Evolutionary conservation across 257 asterid genomes (phyloP).

Genomic region (Solanum infundibuliforme): DNA sequence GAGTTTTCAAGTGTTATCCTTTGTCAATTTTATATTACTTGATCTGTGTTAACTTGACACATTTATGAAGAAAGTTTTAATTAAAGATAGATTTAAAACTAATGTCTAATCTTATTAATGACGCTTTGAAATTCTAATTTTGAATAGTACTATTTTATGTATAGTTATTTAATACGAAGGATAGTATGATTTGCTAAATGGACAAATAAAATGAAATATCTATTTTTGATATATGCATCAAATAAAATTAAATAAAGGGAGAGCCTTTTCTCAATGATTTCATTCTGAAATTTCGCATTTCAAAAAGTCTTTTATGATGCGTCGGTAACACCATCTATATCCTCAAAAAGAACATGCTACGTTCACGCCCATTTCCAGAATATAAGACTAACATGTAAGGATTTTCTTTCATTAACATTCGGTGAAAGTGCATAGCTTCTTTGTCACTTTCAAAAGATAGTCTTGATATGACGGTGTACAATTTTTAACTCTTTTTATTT

Average conservation of each 20-base stretch:
- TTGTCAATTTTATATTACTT: too few relatives aligned
- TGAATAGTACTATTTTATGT: too few relatives aligned
- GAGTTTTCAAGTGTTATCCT: not conserved
- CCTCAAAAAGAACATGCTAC: not conserved
- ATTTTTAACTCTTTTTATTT: not conserved
- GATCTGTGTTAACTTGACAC: too few relatives aligned
- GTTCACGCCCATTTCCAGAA: not conserved
- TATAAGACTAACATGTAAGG: not conserved
- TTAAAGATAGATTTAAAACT: too few relatives aligned
- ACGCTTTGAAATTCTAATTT: too few relatives aligned
- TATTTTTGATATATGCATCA: too few relatives aligned
- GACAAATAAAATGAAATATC: too few relatives aligned
- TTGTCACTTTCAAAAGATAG: not conserved
- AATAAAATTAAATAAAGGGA: too few relatives aligned
- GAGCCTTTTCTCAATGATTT: not conserved
- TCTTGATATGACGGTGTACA: not conserved
- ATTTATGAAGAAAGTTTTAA: too few relatives aligned
- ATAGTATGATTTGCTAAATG: too few relatives aligned
- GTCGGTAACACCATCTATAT: rapidly evolving
- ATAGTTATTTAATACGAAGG: not conserved
- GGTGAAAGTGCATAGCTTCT: not conserved
- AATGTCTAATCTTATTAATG: too few relatives aligned
- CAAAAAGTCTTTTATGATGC: not conserved
- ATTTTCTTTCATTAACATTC: not conserved
- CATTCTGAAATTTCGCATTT: not conserved